Conservation (phyloP, 1,284 basidiomycete species). For the Cryptococcus sp. region DNA sequence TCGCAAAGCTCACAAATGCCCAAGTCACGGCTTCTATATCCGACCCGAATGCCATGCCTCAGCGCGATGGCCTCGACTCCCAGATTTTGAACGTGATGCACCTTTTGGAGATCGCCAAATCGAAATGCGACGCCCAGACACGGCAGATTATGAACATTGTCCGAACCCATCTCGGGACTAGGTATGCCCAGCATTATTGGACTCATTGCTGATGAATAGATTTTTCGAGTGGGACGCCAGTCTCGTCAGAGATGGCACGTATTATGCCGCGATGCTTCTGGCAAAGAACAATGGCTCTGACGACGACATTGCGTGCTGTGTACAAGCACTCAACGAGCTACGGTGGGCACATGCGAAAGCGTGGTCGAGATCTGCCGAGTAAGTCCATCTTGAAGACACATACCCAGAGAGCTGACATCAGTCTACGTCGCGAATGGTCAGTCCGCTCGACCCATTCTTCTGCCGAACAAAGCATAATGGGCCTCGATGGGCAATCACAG, state of each 20-base stretch:
- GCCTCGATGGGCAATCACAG: conserved; percentile 5
- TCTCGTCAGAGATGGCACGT: conserved; percentile 60
- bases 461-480: conserved; percentile 1
- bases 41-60: conserved; percentile 10
- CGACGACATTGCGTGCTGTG: conserved; percentile 65
- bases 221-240: conserved; percentile 79
- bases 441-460: neutral
- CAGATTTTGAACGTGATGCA: conserved; percentile 32
- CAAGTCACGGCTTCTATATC: conserved; percentile 16
- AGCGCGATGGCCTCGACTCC: conserved; percentile 3
- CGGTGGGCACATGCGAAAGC: conserved; percentile 73
- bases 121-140: conserved; percentile 51
- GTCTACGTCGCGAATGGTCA: conserved; percentile 26
- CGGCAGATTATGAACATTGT: conserved; percentile 57
- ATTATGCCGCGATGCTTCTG: conserved; percentile 69
- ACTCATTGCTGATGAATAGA: conserved; percentile 13
- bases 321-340: conserved; percentile 68
- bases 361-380: conserved; percentile 56
- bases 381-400: conserved; percentile 11
- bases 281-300: conserved; percentile 57
- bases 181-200: conserved; percentile 9
- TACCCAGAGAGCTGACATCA: conserved; percentile 5
- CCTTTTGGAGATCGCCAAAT: conserved; percentile 56
- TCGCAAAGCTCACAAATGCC: conserved; percentile 12
- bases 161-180: conserved; percentile 36